A percentile compares a stretch with the other conserved stretches of the same genome.
Evolutionary conservation across 2,329 filamentous ascomycete genomes (phyloP).

Genomic region (Penicillium crustosum): DNA sequence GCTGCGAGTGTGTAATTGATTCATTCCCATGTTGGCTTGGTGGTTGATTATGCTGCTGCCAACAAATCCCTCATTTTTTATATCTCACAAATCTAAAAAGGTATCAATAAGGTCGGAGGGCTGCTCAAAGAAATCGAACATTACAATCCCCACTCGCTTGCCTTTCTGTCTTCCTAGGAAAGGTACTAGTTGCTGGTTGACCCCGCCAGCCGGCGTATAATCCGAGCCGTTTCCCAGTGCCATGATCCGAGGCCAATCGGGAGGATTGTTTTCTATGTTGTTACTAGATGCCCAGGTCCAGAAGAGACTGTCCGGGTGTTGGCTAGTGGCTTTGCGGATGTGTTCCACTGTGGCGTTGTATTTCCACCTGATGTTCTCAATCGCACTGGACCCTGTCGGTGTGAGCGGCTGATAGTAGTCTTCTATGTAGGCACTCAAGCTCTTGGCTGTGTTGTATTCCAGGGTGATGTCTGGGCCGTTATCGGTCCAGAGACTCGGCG

Average conservation of each 20-base stretch:
- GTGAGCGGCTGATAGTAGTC: slow-evolving; percentile 50
- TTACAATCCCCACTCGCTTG: slow-evolving; percentile 52
- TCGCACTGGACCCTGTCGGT: slow-evolving; percentile 30
- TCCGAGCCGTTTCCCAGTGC: slow-evolving; percentile 46
- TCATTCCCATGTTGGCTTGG: neutral
- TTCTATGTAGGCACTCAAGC: slow-evolving; percentile 49
- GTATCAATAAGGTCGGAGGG: slow-evolving; percentile 44
- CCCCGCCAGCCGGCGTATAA: slow-evolving; percentile 42
- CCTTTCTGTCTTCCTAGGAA: slow-evolving; percentile 42
- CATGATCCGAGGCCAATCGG: slow-evolving; percentile 47
- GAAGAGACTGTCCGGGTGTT: slow-evolving; percentile 43
- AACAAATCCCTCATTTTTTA: neutral
- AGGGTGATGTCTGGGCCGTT: slow-evolving; percentile 45
- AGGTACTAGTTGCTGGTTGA: slow-evolving; percentile 47
- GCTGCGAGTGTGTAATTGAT: neutral
- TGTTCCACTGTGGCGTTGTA: slow-evolving; percentile 45
- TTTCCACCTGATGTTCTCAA: slow-evolving; percentile 47
- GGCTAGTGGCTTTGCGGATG: slow-evolving; percentile 39
- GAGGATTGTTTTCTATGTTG: slow-evolving; percentile 41
- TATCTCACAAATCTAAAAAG: slow-evolving; percentile 32
- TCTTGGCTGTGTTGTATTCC: slow-evolving; percentile 42
- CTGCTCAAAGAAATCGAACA: slow-evolving; percentile 54
- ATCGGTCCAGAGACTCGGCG: slow-evolving; percentile 46
- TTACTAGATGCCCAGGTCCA: slow-evolving; percentile 52
- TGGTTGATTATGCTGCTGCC: neutral